These are phyloP conservation scores for Blastocystis sp. DNA, from an alignment of 352 stramenopile genomes.

Conservation along the genomic window DNA sequence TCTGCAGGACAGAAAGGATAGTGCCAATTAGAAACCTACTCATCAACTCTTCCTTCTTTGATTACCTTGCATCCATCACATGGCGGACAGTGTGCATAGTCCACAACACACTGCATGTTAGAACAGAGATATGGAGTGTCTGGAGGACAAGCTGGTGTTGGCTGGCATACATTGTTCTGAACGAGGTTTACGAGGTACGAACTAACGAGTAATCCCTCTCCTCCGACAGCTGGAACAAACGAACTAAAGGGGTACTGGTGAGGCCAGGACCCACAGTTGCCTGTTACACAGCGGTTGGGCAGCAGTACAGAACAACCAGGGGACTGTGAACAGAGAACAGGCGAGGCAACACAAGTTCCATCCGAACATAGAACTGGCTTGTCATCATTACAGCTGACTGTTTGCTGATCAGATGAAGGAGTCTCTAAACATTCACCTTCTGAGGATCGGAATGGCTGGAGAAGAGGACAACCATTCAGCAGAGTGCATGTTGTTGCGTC, in stretches of 20 bases:
- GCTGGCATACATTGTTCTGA: conserved; percentile 37
- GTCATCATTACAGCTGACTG: not conserved
- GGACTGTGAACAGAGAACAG: not conserved
- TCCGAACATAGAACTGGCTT: conserved; percentile 11
- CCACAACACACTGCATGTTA: conserved; percentile 33
- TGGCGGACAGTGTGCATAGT: not conserved
- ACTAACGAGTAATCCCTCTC: not conserved
- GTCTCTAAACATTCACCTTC: not conserved
- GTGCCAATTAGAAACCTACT: not conserved
- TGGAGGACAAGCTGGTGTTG: not conserved
- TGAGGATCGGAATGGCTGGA: not conserved
- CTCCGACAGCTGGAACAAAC: not conserved
- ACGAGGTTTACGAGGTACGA: not conserved
- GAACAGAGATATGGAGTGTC: not conserved
- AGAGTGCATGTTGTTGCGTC: not conserved
- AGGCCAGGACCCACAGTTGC: not conserved
- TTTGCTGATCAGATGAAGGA: not conserved
- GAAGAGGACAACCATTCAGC: conserved; percentile 23
- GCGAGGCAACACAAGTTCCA: not conserved
- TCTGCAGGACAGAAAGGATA: conserved; percentile 4
- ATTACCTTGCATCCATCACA: conserved; percentile 3
- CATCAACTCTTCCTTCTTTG: too few species aligned
- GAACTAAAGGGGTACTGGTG: conserved; percentile 18
- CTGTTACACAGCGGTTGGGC: not conserved
- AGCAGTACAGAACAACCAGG: not conserved